Base-by-base conservation (phyloP, 345 rosid genomes). In the Syzygium aromaticum region DNA sequence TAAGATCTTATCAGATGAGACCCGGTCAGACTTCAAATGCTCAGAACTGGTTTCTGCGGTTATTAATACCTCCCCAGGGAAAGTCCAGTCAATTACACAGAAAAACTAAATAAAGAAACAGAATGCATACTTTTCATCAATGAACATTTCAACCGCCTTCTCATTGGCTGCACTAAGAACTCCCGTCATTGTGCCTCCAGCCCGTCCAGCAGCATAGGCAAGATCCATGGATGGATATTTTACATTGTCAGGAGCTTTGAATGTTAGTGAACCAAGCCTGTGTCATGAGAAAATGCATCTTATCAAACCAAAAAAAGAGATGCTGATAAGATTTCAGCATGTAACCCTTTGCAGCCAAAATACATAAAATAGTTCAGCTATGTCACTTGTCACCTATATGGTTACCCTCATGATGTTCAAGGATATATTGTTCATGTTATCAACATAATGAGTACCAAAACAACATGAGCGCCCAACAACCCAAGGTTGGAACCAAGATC, bases 131-230 rank as follows among this genome's bases (percentile, higher is more conserved):
- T 93, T 92, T 89, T 95, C 99, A 90, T 93, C 88, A 2, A 98
- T 94, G 84, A 88, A 86, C 88, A 88, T 86, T 56, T 88, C 90
- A 88, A 88, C 90, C 4, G 90, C 88, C 63, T 88, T 88, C 87
- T 88, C 88, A 84, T 88, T 88, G n/a, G 90, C 90, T 73, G 90
- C 99, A 52, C 99, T 95, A 85, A 98, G 98, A 87, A 98, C 99
- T 92, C 99, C 99, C 3, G 99, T 98, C 99, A 98, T 98, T 77
- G 99, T 98, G 86, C 99, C 99, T 90, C 99, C 99, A 30, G 99
- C 97, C 88, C 97, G 91, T 90, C 98, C 99, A 51, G 99, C 99
- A 51, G 99, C 92, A 89, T 96, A 98, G 84, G 97, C 96, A 89
- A 98, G 99, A 87, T 94, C 94, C 98, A 98, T 93, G 40, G 99